Conservation (phyloP, 2,329 filamentous ascomycete species). For the Torrubiellomyces zombiae region DNA sequence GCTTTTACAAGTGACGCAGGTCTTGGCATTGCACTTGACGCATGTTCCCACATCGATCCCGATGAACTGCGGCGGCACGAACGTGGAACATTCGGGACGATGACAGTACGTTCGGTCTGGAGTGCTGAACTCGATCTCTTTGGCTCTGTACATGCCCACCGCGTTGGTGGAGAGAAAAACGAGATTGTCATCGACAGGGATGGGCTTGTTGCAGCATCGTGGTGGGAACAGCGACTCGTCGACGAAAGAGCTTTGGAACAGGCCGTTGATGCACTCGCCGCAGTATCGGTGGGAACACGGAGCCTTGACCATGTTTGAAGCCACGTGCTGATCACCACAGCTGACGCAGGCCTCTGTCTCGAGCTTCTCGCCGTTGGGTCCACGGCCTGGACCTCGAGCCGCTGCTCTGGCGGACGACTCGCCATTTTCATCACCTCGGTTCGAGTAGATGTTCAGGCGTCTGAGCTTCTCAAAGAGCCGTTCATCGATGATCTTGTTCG, state of each 20-base stretch:
- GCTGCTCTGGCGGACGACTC: too few relatives aligned
- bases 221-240: conserved; percentile 40
- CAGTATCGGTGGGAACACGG: conserved; percentile 31
- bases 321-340: too few relatives aligned
- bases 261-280: conserved; percentile 22
- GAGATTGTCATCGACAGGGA: conserved; percentile 18
- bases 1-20: conserved; percentile 35
- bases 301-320: too few relatives aligned
- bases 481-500: too few relatives aligned
- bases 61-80: conserved; percentile 22
- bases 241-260: conserved; percentile 25
- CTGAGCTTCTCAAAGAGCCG: too few relatives aligned
- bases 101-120: conserved; percentile 35
- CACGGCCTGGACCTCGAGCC: too few relatives aligned
- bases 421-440: too few relatives aligned
- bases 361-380: too few relatives aligned
- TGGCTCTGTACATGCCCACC: conserved; percentile 20
- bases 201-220: conserved; percentile 28
- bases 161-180: conserved; percentile 20
- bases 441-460: too few relatives aligned
- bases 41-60: conserved; percentile 22
- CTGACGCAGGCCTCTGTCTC: too few relatives aligned
- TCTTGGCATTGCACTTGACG: conserved; percentile 20
- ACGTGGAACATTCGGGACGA: conserved; percentile 22
- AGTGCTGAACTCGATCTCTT: conserved; percentile 30